Percentiles rank a stretch among this genome's conserved stretches.
These are phyloP conservation scores for Protostelium mycophagum DNA, from an alignment of 78 protist species.

Conservation along the genomic window DNA sequence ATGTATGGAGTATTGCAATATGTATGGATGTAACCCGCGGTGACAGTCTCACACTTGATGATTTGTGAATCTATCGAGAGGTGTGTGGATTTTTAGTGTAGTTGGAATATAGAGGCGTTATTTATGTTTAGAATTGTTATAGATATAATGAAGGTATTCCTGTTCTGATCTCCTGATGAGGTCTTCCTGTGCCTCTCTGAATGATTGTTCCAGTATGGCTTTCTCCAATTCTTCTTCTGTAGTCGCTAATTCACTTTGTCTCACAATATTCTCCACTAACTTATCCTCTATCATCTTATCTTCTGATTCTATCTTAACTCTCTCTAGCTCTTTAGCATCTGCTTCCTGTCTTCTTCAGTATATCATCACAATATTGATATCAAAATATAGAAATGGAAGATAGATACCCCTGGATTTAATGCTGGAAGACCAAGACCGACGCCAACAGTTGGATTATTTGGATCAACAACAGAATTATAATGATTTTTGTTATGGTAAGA, in stretches of 20 bases:
- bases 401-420: constrained; percentile 44
- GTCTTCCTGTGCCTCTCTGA: neutral
- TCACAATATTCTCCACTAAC: neutral
- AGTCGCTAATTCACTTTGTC: neutral
- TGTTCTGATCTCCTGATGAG: neutral
- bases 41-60: too few relatives aligned
- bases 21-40: too few relatives aligned
- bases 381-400: neutral
- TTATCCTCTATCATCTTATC: neutral
- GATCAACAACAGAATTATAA: constrained; percentile 52
- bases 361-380: neutral
- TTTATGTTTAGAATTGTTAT: too few relatives aligned
- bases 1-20: too few relatives aligned
- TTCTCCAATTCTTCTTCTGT: neutral
- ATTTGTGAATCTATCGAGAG: too few relatives aligned
- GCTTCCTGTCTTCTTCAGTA: neutral
- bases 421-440: constrained; percentile 71
- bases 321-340: neutral
- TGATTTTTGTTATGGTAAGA: constrained; percentile 59
- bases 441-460: constrained; percentile 58
- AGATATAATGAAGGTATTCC: neutral
- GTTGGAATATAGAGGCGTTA: too few relatives aligned
- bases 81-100: too few relatives aligned
- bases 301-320: neutral
- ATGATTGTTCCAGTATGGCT: neutral